Base-by-base conservation (phyloP, 805 yeast species). In the Candida jianshihensis region DNA sequence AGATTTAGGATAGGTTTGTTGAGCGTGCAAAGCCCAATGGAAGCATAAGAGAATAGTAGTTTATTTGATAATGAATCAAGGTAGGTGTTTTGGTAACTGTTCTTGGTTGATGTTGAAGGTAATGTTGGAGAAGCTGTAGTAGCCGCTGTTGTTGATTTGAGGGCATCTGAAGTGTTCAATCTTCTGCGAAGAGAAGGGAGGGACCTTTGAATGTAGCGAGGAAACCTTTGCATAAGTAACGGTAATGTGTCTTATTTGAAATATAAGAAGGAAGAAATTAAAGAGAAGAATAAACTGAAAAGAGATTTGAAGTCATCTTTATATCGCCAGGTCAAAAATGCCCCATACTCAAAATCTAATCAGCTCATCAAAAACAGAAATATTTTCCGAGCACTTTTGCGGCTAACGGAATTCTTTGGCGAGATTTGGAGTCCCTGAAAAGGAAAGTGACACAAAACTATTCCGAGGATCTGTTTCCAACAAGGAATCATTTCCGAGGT, bases 1-100 rank as follows among this genome's bases (percentile, higher is more conserved):
- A n/a, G n/a, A 41, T 80, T 66, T 44, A 84, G 65, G 24, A 78
- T 68, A 25, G 79, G 70, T 49, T 77, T 79, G 56, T 77, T 77
- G 24, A 79, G 45, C 1, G 90, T 82, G 29, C 81, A 81, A 29
- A 75, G 40, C 6, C 92, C 92, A 44, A 84, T 82, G 39, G 80
- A 63, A 27, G 78, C 71, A 44, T 77, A 73, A 1, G 85, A 79
- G 31, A 82, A 57, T 35, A 84, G 62, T 56, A 81, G 83, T 6
- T 67, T 54, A 33, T 59, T 64, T 25, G 70, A 66, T 27, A 81
- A 61, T 5, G 76, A 69, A 40, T 72, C 74, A 38, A 81, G 59
- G 53, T 77, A 78, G 7, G 43, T 34, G 28, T 34, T 6, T 19
- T 17, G 19, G 24, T 7, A 7, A 19, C 6, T 22, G 21, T 6